phyloP scores from a whole-genome alignment of 1,284 basidiomycete species.

The Tilletia setariae region DNA sequence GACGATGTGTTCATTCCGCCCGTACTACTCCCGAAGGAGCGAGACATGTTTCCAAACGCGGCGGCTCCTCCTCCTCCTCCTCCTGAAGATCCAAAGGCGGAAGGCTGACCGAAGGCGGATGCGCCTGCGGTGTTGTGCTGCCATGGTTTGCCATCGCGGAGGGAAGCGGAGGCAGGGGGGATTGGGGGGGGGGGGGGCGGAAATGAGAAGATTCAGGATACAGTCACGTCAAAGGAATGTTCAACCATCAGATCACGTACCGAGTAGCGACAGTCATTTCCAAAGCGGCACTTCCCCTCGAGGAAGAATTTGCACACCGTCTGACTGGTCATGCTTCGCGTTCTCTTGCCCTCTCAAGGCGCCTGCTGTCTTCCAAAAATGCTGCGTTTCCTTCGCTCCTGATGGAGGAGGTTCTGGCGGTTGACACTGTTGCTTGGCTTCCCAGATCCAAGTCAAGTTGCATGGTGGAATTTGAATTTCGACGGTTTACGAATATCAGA shows the following conservation, averaged over 20 bases:
- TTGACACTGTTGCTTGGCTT: too few relatives aligned
- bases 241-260: background rate
- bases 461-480: too few relatives aligned
- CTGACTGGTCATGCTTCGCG: background rate
- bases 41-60: slow-evolving; percentile 6
- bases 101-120: background rate
- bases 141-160: background rate
- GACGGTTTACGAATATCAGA: too few relatives aligned
- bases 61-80: too few relatives aligned
- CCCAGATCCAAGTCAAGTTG: too few relatives aligned
- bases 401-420: too few relatives aligned
- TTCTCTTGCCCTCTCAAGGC: too few relatives aligned
- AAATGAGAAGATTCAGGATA: background rate
- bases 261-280: slow-evolving; percentile 3
- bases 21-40: background rate
- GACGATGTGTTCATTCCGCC: too few relatives aligned
- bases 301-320: slow-evolving; percentile 4
- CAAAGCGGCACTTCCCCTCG: slow-evolving; percentile 2
- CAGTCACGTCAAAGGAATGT: background rate
- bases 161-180: background rate
- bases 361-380: too few relatives aligned
- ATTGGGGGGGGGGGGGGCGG: background rate
- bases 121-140: slow-evolving; percentile 2
- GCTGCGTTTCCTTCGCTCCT: too few relatives aligned
- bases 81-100: background rate